These are phyloP conservation scores for Anthracocystis walkeri DNA, from an alignment of 1,284 basidiomycete genomes.

Conservation along the genomic window DNA sequence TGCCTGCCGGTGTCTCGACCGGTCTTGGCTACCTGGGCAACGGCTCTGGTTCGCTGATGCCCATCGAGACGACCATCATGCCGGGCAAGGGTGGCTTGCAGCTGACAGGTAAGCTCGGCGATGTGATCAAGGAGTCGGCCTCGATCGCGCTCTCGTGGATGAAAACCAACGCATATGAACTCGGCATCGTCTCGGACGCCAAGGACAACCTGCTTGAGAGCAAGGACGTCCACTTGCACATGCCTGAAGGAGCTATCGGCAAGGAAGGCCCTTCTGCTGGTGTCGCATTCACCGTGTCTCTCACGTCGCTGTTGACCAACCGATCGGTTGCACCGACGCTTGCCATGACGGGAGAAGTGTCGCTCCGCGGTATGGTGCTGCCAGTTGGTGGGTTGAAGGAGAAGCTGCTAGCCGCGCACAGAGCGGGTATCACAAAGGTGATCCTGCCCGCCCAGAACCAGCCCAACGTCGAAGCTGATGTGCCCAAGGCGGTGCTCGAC, in stretches of 20 bases:
- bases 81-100: slow-evolving; percentile 74
- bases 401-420: slow-evolving; percentile 68
- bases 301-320: slow-evolving; percentile 82
- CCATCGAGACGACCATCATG: slow-evolving; percentile 77
- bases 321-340: slow-evolving; percentile 60
- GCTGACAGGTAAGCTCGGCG: slow-evolving; percentile 95
- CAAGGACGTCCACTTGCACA: slow-evolving; percentile 73
- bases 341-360: slow-evolving; percentile 69
- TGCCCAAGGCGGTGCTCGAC: slow-evolving; percentile 64
- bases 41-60: slow-evolving; percentile 95
- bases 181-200: slow-evolving; percentile 79
- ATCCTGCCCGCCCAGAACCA: slow-evolving; percentile 67
- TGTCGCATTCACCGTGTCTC: slow-evolving; percentile 89
- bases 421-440: slow-evolving; percentile 63
- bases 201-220: slow-evolving; percentile 81
- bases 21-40: slow-evolving; percentile 96
- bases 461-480: slow-evolving; percentile 68
- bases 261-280: slow-evolving; percentile 98
- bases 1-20: slow-evolving; percentile 91
- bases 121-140: slow-evolving; percentile 95
- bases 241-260: slow-evolving; percentile 82
- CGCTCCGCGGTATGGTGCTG: slow-evolving; percentile 67
- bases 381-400: slow-evolving; percentile 69
- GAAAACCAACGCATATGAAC: slow-evolving; percentile 86
- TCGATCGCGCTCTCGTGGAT: slow-evolving; percentile 94